These are phyloP conservation scores for Solioccasus polychromus DNA, from an alignment of 768 basidiomycete species.

Conservation along the genomic window DNA sequence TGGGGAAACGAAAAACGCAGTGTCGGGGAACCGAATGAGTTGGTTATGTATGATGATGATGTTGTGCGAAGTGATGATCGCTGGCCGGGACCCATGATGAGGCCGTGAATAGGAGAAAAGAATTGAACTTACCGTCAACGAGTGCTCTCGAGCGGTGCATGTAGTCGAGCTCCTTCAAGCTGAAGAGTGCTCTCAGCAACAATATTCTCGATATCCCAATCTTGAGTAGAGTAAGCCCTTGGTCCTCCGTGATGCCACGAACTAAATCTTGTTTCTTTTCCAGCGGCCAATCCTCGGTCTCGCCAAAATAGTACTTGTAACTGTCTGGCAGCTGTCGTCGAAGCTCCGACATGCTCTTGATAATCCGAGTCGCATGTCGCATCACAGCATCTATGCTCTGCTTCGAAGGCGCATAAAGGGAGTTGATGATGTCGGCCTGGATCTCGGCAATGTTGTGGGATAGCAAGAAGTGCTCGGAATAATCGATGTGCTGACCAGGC, in stretches of 20 bases:
- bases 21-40: constrained; percentile 80
- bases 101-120: not conserved
- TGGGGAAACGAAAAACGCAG: constrained; percentile 85
- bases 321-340: constrained; percentile 64
- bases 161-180: constrained; percentile 67
- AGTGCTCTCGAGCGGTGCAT: constrained; percentile 66
- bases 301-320: constrained; percentile 75
- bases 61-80: constrained; percentile 85
- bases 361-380: constrained; percentile 75
- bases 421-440: constrained; percentile 87
- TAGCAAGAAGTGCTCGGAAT: constrained; percentile 77
- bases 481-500: constrained; percentile 38
- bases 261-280: constrained; percentile 67
- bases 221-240: constrained; percentile 80
- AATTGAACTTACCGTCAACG: constrained; percentile 59
- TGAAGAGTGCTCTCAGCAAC: constrained; percentile 75
- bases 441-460: constrained; percentile 78
- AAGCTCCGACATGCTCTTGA: constrained; percentile 73
- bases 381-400: constrained; percentile 69
- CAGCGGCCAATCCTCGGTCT: constrained; percentile 69
- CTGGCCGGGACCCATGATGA: constrained; percentile 40
- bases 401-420: constrained; percentile 74
- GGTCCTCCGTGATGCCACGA: constrained; percentile 72
- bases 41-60: constrained; percentile 82
- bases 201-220: constrained; percentile 79